These are phyloP conservation scores for Citrus cavaleriei DNA, from an alignment of 345 rosid genomes.

Conservation along the genomic window DNA sequence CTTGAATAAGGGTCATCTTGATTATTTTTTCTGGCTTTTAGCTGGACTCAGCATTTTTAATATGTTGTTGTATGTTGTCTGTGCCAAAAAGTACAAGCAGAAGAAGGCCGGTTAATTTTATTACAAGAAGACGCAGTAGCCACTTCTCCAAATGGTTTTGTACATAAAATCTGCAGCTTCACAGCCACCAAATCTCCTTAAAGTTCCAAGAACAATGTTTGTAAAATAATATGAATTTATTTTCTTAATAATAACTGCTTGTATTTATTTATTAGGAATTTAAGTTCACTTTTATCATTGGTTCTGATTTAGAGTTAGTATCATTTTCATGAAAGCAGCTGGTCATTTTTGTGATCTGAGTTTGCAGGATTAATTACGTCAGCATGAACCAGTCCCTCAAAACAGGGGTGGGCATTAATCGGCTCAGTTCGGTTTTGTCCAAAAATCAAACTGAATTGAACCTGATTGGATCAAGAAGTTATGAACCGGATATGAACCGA, in stretches of 20 bases:
- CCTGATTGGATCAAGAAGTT: no score
- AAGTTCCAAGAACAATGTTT: background rate
- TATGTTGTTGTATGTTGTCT: slow-evolving; percentile 46
- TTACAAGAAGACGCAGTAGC: background rate
- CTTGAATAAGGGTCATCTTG: slow-evolving; percentile 84
- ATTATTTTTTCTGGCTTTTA: slow-evolving; percentile 91
- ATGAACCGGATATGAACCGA: no score
- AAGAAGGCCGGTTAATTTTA: slow-evolving; percentile 46
- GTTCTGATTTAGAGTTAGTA: no score
- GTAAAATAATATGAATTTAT: background rate
- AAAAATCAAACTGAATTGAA: no score
- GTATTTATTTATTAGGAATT: background rate
- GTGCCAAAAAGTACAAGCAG: slow-evolving; percentile 67
- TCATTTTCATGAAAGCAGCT: no score
- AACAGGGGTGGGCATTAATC: no score
- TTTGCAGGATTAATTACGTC: no score
- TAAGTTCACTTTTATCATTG: no score
- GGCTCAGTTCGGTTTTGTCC: no score
- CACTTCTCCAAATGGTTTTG: slow-evolving; percentile 3
- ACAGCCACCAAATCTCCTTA: background rate
- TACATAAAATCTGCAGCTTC: background rate
- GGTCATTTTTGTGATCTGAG: no score
- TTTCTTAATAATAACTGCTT: background rate
- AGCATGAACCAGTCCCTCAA: no score
- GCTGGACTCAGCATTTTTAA: slow-evolving; percentile 73